Base-by-base conservation (phyloP, 352 stramenopile species). In the Pythium monospermum region DNA sequence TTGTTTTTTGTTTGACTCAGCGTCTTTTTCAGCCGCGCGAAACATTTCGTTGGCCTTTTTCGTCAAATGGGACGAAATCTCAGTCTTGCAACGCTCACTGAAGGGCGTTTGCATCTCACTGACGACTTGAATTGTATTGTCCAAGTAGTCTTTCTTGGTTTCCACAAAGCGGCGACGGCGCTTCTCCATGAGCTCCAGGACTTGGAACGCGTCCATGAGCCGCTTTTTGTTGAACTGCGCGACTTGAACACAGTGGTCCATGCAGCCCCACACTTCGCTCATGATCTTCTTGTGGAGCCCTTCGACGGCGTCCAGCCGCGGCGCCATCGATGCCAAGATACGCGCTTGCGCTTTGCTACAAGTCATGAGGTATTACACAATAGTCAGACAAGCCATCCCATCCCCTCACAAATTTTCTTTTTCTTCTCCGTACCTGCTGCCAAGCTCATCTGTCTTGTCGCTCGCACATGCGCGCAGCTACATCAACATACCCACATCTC, bases 161-260 rank as follows among this genome's bases (percentile, higher is more conserved):
- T 83, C 61, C 6, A 44, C 64, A 28, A 81, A 71, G 13, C 76
- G 76, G 16, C 70, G 64, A 1, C 80, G 74, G 0, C 79, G 69
- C 21, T 60, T 68, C 46, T 91, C 83, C 69, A 94, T 88, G 30
- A 89, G 62, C 18, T 91, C 70, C 27, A 94, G 66, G 13, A 91
- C 67, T 33, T 83, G 68, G 37, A 94, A 91, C 2, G 83, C 78
- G 49, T 87, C 73, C 11, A 64, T 23, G 1, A 94, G 65, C 0
- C 83, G 71, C 23, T 77, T 71, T 30, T 79, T 82, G 36, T 82
- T 78, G 45, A 83, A 84, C 56, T 91, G 81, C 0, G 78, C 80
- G 30, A 94, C 76, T 57, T 94, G 76, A 4, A 94, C 75, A 30
- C 83, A 91, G 62, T 94, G 80, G 32, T 89, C 63, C 71, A 91